Base-by-base conservation (phyloP, 805 yeast species). In the Scheffersomyces spartinae region DNA sequence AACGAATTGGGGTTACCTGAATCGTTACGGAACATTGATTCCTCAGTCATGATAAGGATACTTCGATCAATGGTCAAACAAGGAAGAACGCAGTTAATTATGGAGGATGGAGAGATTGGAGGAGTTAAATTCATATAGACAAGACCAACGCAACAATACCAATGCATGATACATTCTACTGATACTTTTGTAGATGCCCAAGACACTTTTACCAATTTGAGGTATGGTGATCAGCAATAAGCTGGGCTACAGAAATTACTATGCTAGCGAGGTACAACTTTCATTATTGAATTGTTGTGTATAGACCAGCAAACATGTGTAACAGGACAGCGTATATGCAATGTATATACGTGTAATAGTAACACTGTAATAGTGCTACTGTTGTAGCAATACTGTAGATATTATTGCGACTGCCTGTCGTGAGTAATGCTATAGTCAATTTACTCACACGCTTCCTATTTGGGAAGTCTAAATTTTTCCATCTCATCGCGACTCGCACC, bases 81-180 rank as follows among this genome's bases (percentile, higher is more conserved):
- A 33, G 81, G 81, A 3, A 68, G 78, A 38, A 94, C 91, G 2
- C 82, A 74, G 25, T 45, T 81, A 12, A 50, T 86, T 49, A 74
- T 72, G 49, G 79, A 71, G 20, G 71, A 65, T 19, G 75, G 74
- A 5, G 64, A 61, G 26, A 68, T 79, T 13, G 78, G 77, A 2
- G 97, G 94, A 13, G 80, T 86, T 4, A 88, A 88, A 52, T 64
- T 74, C 15, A 68, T 69, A 16, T 72, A 42, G 43, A 7, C 14
- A 13, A 54, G 49, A 34, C 51, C 52, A 31, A 42, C 42, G 23
- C 53, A 39, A 29, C 29, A 49, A 15, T 49, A 38, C 60, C 60
- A 53, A 11, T 52, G 38, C 29, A 53, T 34, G 27, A 50, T 26
- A 25, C 39, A 34, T 14, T 9, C 17, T 17, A n/a, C 20, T 17